phyloP scores from a whole-genome alignment of 1,284 basidiomycete genomes.

The Tilletia indica region DNA sequence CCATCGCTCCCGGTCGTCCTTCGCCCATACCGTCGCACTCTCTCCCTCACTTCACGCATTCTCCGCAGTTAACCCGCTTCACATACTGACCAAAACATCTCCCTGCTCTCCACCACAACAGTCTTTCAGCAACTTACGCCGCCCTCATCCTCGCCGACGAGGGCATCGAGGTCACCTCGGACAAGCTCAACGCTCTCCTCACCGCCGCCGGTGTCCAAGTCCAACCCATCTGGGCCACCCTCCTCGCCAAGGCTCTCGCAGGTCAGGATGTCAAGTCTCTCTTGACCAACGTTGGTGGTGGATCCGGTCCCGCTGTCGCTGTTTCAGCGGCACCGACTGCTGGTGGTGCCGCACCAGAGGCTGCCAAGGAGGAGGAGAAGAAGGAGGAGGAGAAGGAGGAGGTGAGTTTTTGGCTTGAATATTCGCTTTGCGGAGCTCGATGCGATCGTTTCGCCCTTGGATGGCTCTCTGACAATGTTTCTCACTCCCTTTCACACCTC shows the following conservation, averaged over 20 bases:
- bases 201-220: slow-evolving; percentile 79
- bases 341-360: slow-evolving; percentile 66
- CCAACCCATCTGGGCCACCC: slow-evolving; percentile 94
- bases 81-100: too few species aligned
- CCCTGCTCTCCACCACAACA: background rate
- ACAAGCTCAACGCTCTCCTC: slow-evolving; percentile 84
- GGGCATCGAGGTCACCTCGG: slow-evolving; percentile 88
- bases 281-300: slow-evolving; percentile 82
- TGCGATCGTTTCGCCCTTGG: background rate
- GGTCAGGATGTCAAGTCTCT: slow-evolving; percentile 96
- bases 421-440: slow-evolving; percentile 3
- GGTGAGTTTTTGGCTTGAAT: slow-evolving; percentile 23
- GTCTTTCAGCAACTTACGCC: slow-evolving; percentile 64
- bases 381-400: slow-evolving; percentile 70
- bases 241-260: slow-evolving; percentile 95
- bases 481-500: too few species aligned
- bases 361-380: slow-evolving; percentile 69
- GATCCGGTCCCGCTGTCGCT: slow-evolving; percentile 65
- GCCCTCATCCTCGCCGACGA: slow-evolving; percentile 81
- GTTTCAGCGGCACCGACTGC: slow-evolving; percentile 62
- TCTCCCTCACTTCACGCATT: too few species aligned
- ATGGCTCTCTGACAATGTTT: too few species aligned
- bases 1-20: background rate
- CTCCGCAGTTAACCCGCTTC: too few species aligned
- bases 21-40: background rate